Conservation (phyloP, 257 asterid species). For the Fraxinus excelsior region DNA sequence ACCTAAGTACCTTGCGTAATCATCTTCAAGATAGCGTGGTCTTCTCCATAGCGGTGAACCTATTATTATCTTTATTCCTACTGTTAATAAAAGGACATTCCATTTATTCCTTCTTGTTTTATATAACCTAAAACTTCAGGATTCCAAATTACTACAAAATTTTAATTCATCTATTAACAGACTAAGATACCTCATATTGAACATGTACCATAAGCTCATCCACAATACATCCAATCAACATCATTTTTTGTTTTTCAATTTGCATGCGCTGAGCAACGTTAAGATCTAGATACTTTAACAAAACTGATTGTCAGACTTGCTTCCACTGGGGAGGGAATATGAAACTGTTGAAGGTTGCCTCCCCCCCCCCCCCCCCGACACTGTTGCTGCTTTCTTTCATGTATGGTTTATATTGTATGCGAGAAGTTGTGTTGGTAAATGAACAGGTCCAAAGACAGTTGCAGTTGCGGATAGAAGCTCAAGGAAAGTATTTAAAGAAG, state of each 20-base stretch:
- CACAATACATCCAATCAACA: background rate
- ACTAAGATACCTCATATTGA: background rate
- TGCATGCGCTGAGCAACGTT: background rate
- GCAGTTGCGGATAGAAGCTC: conserved; percentile 95
- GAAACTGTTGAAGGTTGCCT: background rate
- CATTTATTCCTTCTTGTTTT: background rate
- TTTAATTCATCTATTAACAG: background rate
- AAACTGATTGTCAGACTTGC: background rate
- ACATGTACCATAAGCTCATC: background rate
- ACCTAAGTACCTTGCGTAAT: background rate
- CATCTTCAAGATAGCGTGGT: background rate
- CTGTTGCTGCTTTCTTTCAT: background rate
- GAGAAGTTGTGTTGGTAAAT: background rate
- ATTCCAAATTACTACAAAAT: background rate
- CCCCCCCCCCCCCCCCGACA: no score
- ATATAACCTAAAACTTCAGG: background rate
- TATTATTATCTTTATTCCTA: background rate
- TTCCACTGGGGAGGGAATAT: background rate
- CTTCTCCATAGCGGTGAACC: background rate
- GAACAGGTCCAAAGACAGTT: conserved; percentile 90
- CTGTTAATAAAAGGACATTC: background rate
- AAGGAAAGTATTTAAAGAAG: conserved; percentile 92
- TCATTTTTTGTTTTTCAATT: background rate
- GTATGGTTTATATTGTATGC: background rate
- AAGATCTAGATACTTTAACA: background rate